Evolutionary conservation across 2,329 filamentous ascomycete genomes (phyloP).

Genomic region (Aspergillus neoniger): DNA sequence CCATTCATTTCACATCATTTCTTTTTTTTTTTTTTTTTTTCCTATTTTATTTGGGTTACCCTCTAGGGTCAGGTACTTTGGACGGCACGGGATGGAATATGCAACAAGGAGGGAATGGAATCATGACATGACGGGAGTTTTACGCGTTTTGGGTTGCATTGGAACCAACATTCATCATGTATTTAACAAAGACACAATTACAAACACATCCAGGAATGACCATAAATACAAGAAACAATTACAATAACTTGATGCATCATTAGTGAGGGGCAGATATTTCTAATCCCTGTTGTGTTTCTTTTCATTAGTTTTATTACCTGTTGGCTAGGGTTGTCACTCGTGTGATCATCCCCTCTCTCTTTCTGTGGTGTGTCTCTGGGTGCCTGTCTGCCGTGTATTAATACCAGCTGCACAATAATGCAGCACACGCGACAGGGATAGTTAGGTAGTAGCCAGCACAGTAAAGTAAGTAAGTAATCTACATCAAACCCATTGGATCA

Average conservation of each 20-base stretch:
- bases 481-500: conserved; percentile 2
- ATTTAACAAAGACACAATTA: not conserved
- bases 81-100: conserved; percentile 6
- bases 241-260: not conserved
- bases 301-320: not conserved
- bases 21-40: not conserved
- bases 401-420: not conserved
- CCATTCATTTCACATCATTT: not conserved
- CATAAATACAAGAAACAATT: not conserved
- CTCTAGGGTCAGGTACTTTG: not conserved
- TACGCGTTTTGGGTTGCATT: not conserved
- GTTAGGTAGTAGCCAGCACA: not conserved
- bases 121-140: conserved; percentile 4
- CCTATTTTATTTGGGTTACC: not conserved
- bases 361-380: no score
- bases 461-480: not conserved
- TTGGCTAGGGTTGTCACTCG: not conserved
- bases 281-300: no score
- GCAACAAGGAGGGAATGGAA: not conserved
- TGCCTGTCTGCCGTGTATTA: not conserved
- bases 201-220: not conserved
- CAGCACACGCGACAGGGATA: conserved; percentile 3
- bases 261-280: not conserved
- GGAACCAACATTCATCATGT: not conserved
- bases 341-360: not conserved